A percentile compares a stretch with the other conserved stretches of the same genome.
Conservation (phyloP, 2,329 filamentous ascomycete genomes). For the Fusarium sarcochroum region DNA sequence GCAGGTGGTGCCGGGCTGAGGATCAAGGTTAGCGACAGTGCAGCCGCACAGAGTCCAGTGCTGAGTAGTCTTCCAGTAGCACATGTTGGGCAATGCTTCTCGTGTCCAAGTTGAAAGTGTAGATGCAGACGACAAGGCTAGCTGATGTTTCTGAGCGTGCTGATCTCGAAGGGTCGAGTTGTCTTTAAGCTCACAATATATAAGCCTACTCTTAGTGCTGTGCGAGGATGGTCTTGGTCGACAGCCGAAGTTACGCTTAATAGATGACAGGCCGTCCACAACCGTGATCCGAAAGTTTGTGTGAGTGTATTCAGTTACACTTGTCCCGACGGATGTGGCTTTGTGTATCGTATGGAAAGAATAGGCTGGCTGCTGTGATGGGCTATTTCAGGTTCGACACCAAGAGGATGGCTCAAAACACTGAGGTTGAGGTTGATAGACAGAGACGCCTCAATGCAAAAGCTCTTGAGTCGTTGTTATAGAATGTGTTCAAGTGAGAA, state of each 20-base stretch:
- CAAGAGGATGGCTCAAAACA: slow-evolving; percentile 11
- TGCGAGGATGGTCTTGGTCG: slow-evolving; percentile 29
- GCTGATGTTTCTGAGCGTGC: slow-evolving; percentile 5
- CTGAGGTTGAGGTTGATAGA: slow-evolving; percentile 6
- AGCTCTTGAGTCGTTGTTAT: slow-evolving; percentile 8
- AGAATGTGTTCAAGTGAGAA: slow-evolving; percentile 8
- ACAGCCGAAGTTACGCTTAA: slow-evolving; percentile 28
- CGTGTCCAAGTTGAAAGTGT: neutral
- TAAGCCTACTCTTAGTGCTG: slow-evolving; percentile 23
- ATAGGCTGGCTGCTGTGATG: slow-evolving; percentile 38
- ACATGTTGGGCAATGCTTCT: slow-evolving; percentile 49
- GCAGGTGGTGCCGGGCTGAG: slow-evolving; percentile 52
- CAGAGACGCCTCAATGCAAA: slow-evolving; percentile 2
- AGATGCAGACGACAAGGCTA: neutral
- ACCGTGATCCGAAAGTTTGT: slow-evolving; percentile 46
- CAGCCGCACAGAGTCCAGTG: slow-evolving; percentile 54
- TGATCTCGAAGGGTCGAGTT: slow-evolving; percentile 8
- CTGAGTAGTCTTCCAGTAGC: slow-evolving; percentile 53
- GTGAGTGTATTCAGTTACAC: slow-evolving; percentile 39
- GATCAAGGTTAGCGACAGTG: slow-evolving; percentile 37
- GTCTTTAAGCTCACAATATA: slow-evolving; percentile 29
- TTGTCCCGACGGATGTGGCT: slow-evolving; percentile 39
- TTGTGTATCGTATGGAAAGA: slow-evolving; percentile 39
- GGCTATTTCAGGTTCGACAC: slow-evolving; percentile 15
- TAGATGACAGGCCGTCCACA: slow-evolving; percentile 38